phyloP scores from a whole-genome alignment of 306 rosid species.

The Prunus dulcis region DNA sequence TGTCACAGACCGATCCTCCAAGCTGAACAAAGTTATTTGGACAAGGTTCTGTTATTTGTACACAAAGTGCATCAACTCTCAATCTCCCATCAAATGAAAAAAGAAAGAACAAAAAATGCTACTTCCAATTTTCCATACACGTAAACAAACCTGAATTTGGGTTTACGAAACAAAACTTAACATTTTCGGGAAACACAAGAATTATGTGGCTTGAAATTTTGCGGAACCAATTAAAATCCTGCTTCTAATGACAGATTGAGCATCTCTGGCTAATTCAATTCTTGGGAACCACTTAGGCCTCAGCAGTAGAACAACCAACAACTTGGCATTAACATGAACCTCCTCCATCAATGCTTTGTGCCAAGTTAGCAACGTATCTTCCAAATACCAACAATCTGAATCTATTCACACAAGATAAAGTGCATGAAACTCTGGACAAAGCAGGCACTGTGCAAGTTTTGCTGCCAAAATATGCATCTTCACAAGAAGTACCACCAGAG shows the following conservation, averaged over 20 bases:
- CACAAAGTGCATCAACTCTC: background rate
- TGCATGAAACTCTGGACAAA: background rate
- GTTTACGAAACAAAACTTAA: background rate
- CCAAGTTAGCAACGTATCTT: slow-evolving; percentile 17
- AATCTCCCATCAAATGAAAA: background rate
- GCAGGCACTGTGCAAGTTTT: slow-evolving; percentile 15
- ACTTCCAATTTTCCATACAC: background rate
- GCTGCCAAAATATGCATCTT: slow-evolving; percentile 21
- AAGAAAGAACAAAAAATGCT: background rate
- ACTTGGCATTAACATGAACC: background rate
- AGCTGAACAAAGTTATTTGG: background rate
- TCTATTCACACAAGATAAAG: slow-evolving; percentile 7
- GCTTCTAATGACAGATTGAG: slow-evolving; percentile 5
- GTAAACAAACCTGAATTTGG: background rate
- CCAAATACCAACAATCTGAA: slow-evolving; percentile 9
- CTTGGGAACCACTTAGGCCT: background rate
- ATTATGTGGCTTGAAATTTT: background rate
- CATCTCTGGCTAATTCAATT: slow-evolving; percentile 7
- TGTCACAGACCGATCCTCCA: background rate
- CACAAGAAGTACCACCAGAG: slow-evolving; percentile 5
- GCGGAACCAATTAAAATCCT: background rate
- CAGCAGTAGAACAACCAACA: background rate
- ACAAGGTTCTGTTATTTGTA: background rate
- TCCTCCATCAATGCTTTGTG: background rate
- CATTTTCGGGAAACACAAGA: background rate